Evolutionary conservation across 148 eudicot genomes (phyloP), one percentile per base, ranked within the genome.

Genomic region (Polygonum maritimum): DNA sequence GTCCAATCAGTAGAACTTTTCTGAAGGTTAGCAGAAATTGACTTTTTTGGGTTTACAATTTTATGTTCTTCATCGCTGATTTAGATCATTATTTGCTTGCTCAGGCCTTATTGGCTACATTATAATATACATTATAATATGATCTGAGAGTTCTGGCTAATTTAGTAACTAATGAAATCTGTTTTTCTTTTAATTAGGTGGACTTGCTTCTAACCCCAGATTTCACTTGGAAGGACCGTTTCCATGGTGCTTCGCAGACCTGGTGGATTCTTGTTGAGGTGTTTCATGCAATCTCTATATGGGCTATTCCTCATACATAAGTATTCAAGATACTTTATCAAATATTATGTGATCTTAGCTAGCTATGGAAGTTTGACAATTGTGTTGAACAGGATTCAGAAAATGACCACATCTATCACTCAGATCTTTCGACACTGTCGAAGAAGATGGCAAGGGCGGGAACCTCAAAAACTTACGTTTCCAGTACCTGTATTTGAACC

Each of bases 241-340:
- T 88, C 81, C 99, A 96, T 85, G 99, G 99, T 77, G 82, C 85
- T 80, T 89, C 90, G 21, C 88, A 77, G 81, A 88, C 89, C 44
- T 96, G 99, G 99, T 96, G 94, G 98, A 96, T 96, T 81, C 88
- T 96, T 78, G 99, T 96, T 80, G 99, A 96, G 99, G 71, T 65
- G 18, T 62, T 57, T 26, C 69, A 62, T n/a, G 9, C 45, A 41
- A 41, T 41, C 9, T 41, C 45, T 9, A 41, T 41, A 41, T 9
- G 6, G 45, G 45, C 45, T 39, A 6, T 6, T 41, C 6, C 45
- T 41, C 45, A 41, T 6, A 41, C 1, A 16, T 52, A 52, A 15
- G 0, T n/a, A n/a, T 58, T 26, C 14, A 18, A 58, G 10, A 58
- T 58, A 10, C 67, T 58, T 58, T 2, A 1, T 26, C 11, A 60